These are phyloP conservation scores for Leccinum rimulosum DNA, from an alignment of 768 basidiomycete species.

Conservation along the genomic window DNA sequence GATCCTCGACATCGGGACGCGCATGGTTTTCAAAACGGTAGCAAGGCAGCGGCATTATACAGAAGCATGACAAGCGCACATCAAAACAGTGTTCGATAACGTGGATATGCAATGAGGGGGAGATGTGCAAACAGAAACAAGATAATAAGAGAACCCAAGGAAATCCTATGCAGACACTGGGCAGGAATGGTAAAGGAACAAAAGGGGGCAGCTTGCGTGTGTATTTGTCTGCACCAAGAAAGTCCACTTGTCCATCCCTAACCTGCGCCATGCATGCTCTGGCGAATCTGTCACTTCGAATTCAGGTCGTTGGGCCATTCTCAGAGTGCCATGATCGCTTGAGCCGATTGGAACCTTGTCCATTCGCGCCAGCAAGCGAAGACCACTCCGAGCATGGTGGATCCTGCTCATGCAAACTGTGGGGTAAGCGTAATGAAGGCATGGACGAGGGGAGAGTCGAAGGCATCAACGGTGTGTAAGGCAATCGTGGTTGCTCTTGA, in stretches of 20 bases:
- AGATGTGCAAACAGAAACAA: conserved; percentile 5
- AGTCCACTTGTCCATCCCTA: neutral
- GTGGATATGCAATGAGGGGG: neutral
- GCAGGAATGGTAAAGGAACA: neutral
- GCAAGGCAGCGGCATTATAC: neutral
- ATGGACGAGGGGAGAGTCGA: conserved; percentile 3
- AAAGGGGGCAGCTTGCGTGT: neutral
- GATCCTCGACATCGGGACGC: neutral
- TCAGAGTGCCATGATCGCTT: conserved; percentile 30
- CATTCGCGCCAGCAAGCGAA: conserved; percentile 28
- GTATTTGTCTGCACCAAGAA: neutral
- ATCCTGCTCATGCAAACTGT: conserved; percentile 18
- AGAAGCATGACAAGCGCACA: neutral
- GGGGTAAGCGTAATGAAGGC: conserved; percentile 1
- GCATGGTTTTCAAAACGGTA: neutral
- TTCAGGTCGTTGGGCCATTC: conserved; percentile 21
- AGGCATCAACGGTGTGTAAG: conserved; percentile 7
- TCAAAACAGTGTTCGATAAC: neutral
- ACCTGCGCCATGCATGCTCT: neutral
- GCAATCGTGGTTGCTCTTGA: conserved; percentile 6
- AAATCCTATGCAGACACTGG: neutral
- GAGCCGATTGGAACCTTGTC: conserved; percentile 16
- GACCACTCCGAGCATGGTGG: conserved; percentile 27
- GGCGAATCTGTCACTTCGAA: neutral
- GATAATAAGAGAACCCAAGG: neutral